phyloP scores from a whole-genome alignment of 257 asterid species.

The Asclepias syriaca region DNA sequence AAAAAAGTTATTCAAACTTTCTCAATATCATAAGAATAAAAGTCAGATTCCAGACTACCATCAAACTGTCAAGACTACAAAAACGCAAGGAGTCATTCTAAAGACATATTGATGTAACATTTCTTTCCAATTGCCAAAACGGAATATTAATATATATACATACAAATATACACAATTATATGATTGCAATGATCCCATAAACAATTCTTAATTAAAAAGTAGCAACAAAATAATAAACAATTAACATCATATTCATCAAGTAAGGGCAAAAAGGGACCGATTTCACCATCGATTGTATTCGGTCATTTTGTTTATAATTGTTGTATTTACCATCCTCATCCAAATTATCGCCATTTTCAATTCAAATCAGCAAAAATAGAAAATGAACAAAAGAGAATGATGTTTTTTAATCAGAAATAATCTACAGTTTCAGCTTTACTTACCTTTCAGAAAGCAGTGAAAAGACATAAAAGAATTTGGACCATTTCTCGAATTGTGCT shows the following conservation, averaged over 20 bases:
- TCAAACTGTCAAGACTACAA: too few species aligned
- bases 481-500: constrained; percentile 6
- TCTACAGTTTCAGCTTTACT: too few species aligned
- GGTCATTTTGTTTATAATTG: too few species aligned
- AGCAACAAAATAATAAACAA: neutral
- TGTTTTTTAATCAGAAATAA: too few species aligned
- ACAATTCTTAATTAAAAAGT: neutral
- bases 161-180: neutral
- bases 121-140: neutral
- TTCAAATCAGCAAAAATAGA: too few species aligned
- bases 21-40: neutral
- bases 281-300: too few species aligned
- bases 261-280: too few species aligned
- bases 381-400: neutral
- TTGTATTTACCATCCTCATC: too few species aligned
- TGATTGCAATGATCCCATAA: neutral
- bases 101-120: neutral
- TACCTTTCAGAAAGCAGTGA: too few species aligned
- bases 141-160: neutral
- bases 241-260: neutral
- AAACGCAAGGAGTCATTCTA: too few species aligned
- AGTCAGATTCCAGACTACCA: neutral
- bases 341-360: too few species aligned
- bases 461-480: neutral
- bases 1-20: too few species aligned